Evolutionary conservation across 495 filamentous ascomycete species (phyloP), one percentile per base, ranked within the genome.

Genomic region (Xylaria acuta): DNA sequence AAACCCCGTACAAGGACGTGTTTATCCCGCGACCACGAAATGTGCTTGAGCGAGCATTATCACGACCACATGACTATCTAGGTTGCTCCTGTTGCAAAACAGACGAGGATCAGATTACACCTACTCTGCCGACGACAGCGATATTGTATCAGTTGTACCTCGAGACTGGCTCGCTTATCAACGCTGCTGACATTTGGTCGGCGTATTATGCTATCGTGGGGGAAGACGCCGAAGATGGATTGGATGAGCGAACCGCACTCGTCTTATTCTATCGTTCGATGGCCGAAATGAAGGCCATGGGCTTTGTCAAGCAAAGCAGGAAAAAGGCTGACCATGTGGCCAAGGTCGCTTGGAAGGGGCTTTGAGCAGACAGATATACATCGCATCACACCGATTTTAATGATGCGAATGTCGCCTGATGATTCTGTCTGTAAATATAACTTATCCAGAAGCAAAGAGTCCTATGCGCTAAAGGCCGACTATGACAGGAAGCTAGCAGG

Each of bases 241-340:
- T 82, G 40, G 85, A 85, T 47, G 84, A 87, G 71, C 84, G 87
- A 66, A 77, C 84, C 40, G 84, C 86, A 11, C 87, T 94, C 80
- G 85, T 92, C 25, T 82, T 92, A 64, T 99, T 98, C 81, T 97
- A 97, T 79, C 85, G 89, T 60, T 92, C 86, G 5, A 76, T 98
- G 68, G 94, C 94, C 9, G 97, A 98, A 78, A 79, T 99, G 76
- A 92, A 89, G 82, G 86, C 88, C 54, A 85, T 98, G 82, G 95
- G 95, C 25, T 90, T 97, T 84, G 85, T 98, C 41, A 98, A 96
- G 82, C 86, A 86, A 72, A 98, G 91, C 75, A 92, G 90, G 81
- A 98, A 94, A 86, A 97, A 96, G 86, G 87, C 89, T 16, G 96
- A 98, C 79, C 95, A 97, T 82, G 81, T 97, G 73, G 91, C 93